Conservation (phyloP, 805 yeast species). For the Grigorovia transvaalensis region DNA sequence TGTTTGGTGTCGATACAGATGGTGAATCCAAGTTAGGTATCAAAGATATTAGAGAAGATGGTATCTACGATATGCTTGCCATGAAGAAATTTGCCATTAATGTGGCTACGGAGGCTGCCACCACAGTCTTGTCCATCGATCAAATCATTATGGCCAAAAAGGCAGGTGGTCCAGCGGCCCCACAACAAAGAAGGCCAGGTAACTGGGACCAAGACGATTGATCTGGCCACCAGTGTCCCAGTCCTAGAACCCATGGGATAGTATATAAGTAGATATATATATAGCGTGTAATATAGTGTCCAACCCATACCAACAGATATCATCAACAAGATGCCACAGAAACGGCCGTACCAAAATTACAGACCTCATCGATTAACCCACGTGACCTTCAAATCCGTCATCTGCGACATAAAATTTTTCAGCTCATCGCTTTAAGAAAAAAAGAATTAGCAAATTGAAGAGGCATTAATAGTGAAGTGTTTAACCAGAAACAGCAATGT, state of each 20-base stretch:
- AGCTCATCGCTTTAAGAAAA: neutral
- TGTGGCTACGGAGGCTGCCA: conserved; percentile 92
- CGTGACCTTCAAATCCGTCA: too few relatives aligned
- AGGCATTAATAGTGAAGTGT: too few relatives aligned
- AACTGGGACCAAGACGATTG: conserved; percentile 93
- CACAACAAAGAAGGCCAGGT: conserved; percentile 77
- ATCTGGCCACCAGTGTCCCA: too few relatives aligned
- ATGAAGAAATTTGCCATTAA: conserved; percentile 80
- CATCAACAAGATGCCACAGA: too few relatives aligned
- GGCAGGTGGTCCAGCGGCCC: conserved; percentile 95
- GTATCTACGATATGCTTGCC: conserved; percentile 69
- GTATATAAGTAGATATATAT: too few relatives aligned
- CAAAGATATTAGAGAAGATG: conserved; percentile 56
- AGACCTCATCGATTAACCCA: too few relatives aligned
- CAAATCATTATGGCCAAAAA: conserved; percentile 98
- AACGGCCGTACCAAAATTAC: neutral
- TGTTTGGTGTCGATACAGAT: conserved; percentile 67
- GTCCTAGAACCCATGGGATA: too few relatives aligned
- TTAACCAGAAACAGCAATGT: neutral
- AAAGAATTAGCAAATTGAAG: too few relatives aligned
- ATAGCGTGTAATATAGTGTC: too few relatives aligned
- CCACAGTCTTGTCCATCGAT: conserved; percentile 46
- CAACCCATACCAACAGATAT: too few relatives aligned
- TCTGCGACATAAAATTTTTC: neutral
- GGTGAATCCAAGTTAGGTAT: conserved; percentile 58